phyloP scores from a whole-genome alignment of 176 grass and related monocot genomes.

The Leersia perrieri region DNA sequence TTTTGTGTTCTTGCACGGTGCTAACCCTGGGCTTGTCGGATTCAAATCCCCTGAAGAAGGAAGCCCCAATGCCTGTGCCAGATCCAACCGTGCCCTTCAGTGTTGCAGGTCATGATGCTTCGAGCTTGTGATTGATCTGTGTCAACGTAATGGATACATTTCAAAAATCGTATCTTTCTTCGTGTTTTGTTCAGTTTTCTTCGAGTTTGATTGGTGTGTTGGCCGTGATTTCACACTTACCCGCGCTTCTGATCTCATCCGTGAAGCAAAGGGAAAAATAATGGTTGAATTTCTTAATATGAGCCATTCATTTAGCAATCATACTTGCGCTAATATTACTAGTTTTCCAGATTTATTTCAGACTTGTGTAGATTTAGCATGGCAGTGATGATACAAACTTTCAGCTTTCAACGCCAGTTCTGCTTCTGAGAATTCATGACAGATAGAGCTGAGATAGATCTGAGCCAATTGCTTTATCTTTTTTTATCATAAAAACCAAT shows the following conservation, averaged over 20 bases:
- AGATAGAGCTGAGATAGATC: slow-evolving; percentile 39
- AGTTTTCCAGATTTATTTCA: rapidly evolving
- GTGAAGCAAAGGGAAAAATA: slow-evolving; percentile 50
- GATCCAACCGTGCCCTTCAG: slow-evolving; percentile 50
- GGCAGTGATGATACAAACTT: no score
- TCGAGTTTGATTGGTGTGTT: background rate
- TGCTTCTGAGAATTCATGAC: no score
- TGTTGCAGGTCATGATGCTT: slow-evolving; percentile 57
- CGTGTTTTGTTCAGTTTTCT: background rate
- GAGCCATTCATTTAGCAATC: background rate
- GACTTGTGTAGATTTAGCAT: no score
- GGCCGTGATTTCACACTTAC: slow-evolving; percentile 53
- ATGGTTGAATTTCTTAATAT: slow-evolving; percentile 83
- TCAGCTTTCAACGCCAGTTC: no score
- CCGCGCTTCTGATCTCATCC: slow-evolving; percentile 54
- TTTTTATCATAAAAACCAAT: no score
- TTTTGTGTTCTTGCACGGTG: slow-evolving; percentile 19
- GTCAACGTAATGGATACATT: slow-evolving; percentile 62
- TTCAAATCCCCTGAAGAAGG: slow-evolving; percentile 32
- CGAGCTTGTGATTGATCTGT: slow-evolving; percentile 41
- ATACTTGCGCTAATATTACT: background rate
- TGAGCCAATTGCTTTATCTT: no score
- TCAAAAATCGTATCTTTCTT: background rate
- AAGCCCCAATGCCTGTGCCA: slow-evolving; percentile 69
- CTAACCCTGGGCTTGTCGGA: slow-evolving; percentile 67